Evolutionary conservation across 805 yeast genomes (phyloP), one percentile per base, ranked within the genome.

Genomic region (Tetrapisispora arboricola): DNA sequence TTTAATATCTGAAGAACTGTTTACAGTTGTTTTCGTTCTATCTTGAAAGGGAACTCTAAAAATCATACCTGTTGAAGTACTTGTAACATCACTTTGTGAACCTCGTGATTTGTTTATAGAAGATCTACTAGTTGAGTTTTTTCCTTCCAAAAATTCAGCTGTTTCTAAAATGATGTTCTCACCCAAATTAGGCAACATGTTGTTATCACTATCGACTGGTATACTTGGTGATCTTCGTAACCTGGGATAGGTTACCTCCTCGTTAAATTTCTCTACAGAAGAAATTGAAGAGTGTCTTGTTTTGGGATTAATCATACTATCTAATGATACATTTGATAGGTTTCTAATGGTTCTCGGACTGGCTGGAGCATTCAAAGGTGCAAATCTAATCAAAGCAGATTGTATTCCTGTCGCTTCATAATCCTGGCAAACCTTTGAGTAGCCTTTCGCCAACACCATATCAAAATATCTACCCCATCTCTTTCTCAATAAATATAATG

Each of bases 391-490:
- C 12, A 51, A 25, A 4, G 49, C 40, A 7, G 53, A 46, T 18
- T 41, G 44, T 16, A 28, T 40, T 7, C 45, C 50, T n/a, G 38
- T 21, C 3, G 28, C 27, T 13, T 64, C 65, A 31, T 63, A 50
- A 25, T 54, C 57, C 28, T 57, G 50, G 9, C 60, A 60, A 8
- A 84, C 80, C 43, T 73, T 65, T 0, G 80, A 75, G 55, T 81
- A 84, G 1, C 80, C 83, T 49, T 73, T 70, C 0, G 86, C 67
- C 30, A 83, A 57, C 15, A 82, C 46, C 47, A 69, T 68, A 47
- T 79, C 78, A 53, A 84, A 84, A 46, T 73, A 78, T 26, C 74
- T 59, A 0, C 92, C 92, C 94, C 94, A 84, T 53, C 92, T 66
- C 49, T 78, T 80, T 48, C 83, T 68, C 40, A 84, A 65, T 4